Evolutionary conservation across 257 asterid genomes (phyloP).

Genomic region (Penstemon davidsonii): DNA sequence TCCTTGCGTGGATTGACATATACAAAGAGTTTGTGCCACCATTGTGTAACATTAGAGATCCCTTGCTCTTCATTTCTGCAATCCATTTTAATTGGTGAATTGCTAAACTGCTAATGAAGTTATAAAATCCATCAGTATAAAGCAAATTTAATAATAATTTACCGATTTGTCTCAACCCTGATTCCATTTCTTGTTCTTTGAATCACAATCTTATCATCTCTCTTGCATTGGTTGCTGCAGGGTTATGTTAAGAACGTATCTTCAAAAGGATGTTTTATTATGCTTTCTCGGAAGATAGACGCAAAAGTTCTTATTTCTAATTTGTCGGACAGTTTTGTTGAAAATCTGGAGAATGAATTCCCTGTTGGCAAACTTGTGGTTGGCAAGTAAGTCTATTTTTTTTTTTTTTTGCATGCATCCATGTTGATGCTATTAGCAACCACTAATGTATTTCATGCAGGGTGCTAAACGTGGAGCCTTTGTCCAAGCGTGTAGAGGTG

Average conservation of each 20-base stretch:
- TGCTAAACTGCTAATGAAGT: background rate
- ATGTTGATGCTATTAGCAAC: slow-evolving; percentile 29
- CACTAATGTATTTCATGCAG: slow-evolving; percentile 48
- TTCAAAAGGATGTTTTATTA: slow-evolving; percentile 82
- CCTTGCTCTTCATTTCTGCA: background rate
- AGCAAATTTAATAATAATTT: background rate
- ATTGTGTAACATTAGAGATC: background rate
- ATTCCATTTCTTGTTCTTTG: slow-evolving; percentile 17
- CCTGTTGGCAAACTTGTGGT: slow-evolving; percentile 76
- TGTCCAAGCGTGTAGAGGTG: slow-evolving; percentile 86
- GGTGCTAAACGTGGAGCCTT: slow-evolving; percentile 82
- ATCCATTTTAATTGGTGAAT: background rate
- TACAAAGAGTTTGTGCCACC: background rate
- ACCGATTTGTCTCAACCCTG: background rate
- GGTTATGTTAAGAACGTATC: slow-evolving; percentile 83
- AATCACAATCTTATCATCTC: background rate
- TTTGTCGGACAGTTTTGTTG: slow-evolving; percentile 73
- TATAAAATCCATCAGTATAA: background rate
- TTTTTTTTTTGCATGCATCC: background rate
- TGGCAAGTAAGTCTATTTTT: slow-evolving; percentile 63
- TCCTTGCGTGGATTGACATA: background rate
- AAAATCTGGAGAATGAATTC: slow-evolving; percentile 72
- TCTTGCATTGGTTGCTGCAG: slow-evolving; percentile 39
- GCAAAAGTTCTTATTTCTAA: slow-evolving; percentile 81
- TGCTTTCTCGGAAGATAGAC: slow-evolving; percentile 80